Base-by-base conservation (phyloP, 1,139 yeast species). In the Sugiyamaella xylanicola region DNA sequence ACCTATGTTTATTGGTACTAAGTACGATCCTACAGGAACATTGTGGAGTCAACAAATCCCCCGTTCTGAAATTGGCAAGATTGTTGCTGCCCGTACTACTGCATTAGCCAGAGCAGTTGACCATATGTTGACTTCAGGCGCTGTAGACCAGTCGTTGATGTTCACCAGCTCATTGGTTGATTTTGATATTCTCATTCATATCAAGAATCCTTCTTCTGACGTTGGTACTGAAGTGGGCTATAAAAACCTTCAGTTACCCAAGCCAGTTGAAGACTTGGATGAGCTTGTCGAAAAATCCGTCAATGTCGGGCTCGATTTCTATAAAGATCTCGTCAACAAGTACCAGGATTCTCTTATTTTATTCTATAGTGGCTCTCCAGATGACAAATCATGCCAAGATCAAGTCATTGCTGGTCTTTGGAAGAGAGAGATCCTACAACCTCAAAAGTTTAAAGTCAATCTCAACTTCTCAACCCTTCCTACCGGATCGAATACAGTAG, bases 141-240 rank as follows among this genome's bases (percentile, higher is more conserved):
- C 42, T 29, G 77, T 79, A 3, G 69, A 87, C 44, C 81, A 79
- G 48, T 68, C 83, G 46, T 72, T 57, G 29, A 60, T 90, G 50
- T 90, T 90, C 70, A 82, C 86, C 0, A 93, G 98, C 1, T 91
- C 96, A 0, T 75, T 88, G 59, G 79, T 80, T 58, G 98, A 92
- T 71, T 93, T 86, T 67, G 96, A 92, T 68, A 83, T 93, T 64
- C 85, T 85, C 11, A 77, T 92, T 57, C 77, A 79, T 52, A 74
- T 89, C 51, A 81, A 79, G 62, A 74, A 81, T 17, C 75, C 76
- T 7, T 62, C 69, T 13, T 78, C 80, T 50, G 52, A 42, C 7
- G 32, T 36, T 41, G 40, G 41, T 13, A 40, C 51, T 17, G 48
- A 45, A 4, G 45, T 20, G 4, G 54, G 54, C 5, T 57, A 56